Percentiles rank a stretch among this genome's conserved stretches.
Evolutionary conservation across 1,284 basidiomycete species (phyloP).

Genomic region (Anthracocystis setariae): DNA sequence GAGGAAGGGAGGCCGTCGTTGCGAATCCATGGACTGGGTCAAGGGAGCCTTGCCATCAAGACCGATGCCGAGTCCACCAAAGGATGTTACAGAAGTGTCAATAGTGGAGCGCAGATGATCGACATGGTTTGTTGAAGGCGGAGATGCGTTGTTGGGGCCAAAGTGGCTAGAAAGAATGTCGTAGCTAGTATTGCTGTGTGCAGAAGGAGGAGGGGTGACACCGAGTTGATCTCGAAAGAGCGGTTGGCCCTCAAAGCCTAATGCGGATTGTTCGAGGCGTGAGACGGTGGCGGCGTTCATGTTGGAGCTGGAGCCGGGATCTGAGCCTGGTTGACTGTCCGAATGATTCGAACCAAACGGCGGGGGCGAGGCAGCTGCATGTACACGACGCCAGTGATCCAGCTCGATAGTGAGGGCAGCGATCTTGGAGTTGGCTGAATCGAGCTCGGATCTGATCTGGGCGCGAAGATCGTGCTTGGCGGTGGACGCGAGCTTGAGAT

Average conservation of each 20-base stretch:
- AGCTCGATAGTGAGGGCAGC: slow-evolving; percentile 75
- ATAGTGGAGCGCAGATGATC: slow-evolving; percentile 20
- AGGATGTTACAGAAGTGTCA: slow-evolving; percentile 8
- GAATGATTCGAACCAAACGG: slow-evolving; percentile 7
- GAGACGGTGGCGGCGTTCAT: slow-evolving; percentile 29
- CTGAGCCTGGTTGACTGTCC: slow-evolving; percentile 2
- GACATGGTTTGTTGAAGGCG: slow-evolving; percentile 49
- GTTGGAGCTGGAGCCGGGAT: slow-evolving; percentile 24
- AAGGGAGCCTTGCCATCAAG: slow-evolving; percentile 36
- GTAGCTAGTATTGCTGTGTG: slow-evolving; percentile 12
- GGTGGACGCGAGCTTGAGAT: slow-evolving; percentile 31
- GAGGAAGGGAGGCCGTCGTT: slow-evolving; percentile 18
- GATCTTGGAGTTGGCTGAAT: slow-evolving; percentile 78
- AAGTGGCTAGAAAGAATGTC: slow-evolving; percentile 21
- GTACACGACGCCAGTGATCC: slow-evolving; percentile 69
- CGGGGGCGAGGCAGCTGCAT: slow-evolving; percentile 23
- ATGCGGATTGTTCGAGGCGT: slow-evolving; percentile 40
- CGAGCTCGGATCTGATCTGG: slow-evolving; percentile 80
- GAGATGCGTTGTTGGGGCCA: slow-evolving; percentile 35
- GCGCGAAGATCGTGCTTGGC: slow-evolving; percentile 74
- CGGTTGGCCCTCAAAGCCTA: slow-evolving; percentile 38
- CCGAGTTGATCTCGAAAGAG: slow-evolving; percentile 27
- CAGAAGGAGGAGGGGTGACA: slow-evolving; percentile 6
- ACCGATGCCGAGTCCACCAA: slow-evolving; percentile 47
- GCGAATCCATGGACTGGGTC: slow-evolving; percentile 2